These are phyloP conservation scores for Xylariaceae sp. DNA, from an alignment of 2,329 filamentous ascomycete species.

Conservation along the genomic window DNA sequence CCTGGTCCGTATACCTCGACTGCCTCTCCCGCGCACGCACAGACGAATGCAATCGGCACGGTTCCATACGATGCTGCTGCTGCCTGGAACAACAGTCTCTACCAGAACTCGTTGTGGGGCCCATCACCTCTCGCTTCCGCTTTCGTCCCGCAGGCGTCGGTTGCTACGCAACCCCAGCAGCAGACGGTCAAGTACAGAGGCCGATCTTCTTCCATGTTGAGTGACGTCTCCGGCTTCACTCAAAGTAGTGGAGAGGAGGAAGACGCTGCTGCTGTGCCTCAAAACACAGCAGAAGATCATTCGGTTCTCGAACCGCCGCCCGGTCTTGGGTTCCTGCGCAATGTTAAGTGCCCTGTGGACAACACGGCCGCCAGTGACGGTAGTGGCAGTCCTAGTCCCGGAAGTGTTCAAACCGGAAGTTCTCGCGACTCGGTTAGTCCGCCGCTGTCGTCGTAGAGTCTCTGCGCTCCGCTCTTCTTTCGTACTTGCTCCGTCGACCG, in stretches of 20 bases:
- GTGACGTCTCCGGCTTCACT: constrained; percentile 61
- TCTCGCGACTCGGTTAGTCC: constrained; percentile 50
- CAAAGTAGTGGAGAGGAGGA: constrained; percentile 54
- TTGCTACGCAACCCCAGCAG: constrained; percentile 31
- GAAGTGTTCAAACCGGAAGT: constrained; percentile 44
- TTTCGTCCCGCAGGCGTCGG: constrained; percentile 33
- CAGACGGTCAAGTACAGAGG: constrained; percentile 42
- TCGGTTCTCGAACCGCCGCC: constrained; percentile 24
- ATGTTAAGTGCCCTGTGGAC: constrained; percentile 27
- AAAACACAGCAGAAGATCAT: constrained; percentile 15
- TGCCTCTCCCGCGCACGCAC: constrained; percentile 19
- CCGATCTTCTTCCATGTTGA: constrained; percentile 62
- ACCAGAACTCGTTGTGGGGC: constrained; percentile 32
- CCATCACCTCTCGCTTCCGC: constrained; percentile 36
- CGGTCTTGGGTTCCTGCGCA: constrained; percentile 28
- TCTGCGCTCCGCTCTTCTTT: not conserved
- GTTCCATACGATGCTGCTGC: constrained; percentile 28
- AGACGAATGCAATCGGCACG: constrained; percentile 15
- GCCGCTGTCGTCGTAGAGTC: constrained; percentile 16
- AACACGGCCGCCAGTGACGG: constrained; percentile 34
- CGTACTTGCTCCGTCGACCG: not conserved
- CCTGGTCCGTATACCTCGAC: constrained; percentile 23
- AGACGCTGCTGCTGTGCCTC: constrained; percentile 27
- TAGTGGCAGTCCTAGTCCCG: constrained; percentile 37
- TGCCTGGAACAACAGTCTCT: constrained; percentile 33